Evolutionary conservation across 2,329 filamentous ascomycete genomes (phyloP), one percentile per base, ranked within the genome.

Genomic region (Xylariaceae sp.): DNA sequence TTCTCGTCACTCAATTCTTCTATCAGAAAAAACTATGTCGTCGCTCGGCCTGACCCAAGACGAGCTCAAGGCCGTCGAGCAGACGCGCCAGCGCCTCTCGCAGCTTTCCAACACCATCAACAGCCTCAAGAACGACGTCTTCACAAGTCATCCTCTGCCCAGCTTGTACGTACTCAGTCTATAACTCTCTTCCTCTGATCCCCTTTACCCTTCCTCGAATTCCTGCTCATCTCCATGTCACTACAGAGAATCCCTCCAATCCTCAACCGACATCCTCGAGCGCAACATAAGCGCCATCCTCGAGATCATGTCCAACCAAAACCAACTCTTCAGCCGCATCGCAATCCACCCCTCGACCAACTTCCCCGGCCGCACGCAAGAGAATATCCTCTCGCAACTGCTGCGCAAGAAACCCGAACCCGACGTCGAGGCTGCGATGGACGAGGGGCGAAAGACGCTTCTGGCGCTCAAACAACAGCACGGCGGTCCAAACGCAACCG

Each of bases 351-450:
- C 89, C 0, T 81, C 83, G 11, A 86, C 88, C 2, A 82, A 83
- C 63, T 93, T 80, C 66, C 89, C 81, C 4, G 85, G 80, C 29
- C 83, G 77, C 55, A 83, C 77, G 5, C 82, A 88, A 48, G 80
- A 86, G 63, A 68, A 65, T 39, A 73, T 88, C 4, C 74, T 92
- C 1, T 74, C 79, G 21, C 79, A 85, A 56, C 73, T 95, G 2
- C 72, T 94, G 23, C 83, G 88, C 32, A 94, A 93, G 67, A 93
- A 93, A 63, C 76, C 90, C 39, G 88, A 93, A 55, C 87, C 88
- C 0, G 75, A 80, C 20, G 82, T 90, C 16, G 86, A 91, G 61
- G 80, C 83, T 45, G 83, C 85, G 68, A 82, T 92, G 21, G 77
- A 81, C 19, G 71, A 81, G 41, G 85, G 82, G 1, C 76, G 79